Percentiles rank a stretch among this genome's conserved stretches.
Evolutionary conservation across 345 rosid genomes (phyloP).

Genomic region (Camelina hispida): DNA sequence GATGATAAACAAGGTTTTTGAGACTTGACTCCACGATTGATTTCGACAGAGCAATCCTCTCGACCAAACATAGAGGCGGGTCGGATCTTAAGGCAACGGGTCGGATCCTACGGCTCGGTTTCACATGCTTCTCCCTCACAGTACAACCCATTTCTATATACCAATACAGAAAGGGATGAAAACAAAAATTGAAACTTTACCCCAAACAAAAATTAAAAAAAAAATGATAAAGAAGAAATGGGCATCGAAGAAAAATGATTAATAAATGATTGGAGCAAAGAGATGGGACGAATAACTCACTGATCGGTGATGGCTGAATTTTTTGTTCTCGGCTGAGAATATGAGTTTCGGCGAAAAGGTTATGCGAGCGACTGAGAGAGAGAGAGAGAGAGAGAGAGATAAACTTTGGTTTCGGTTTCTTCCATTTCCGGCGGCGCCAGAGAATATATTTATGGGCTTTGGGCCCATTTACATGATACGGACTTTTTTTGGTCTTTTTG

Average conservation of each 20-base stretch:
- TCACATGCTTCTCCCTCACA: conserved; percentile 63
- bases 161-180: neutral
- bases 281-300: conserved; percentile 17
- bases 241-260: neutral
- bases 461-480: neutral
- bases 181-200: neutral
- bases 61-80: conserved; percentile 53
- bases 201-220: neutral
- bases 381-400: neutral
- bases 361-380: conserved; percentile 4
- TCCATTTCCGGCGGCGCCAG: conserved; percentile 32
- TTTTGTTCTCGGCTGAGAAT: conserved; percentile 23
- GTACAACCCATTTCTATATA: conserved; percentile 59
- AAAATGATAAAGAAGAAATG: conserved; percentile 4
- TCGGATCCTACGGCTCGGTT: conserved; percentile 57
- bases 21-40: conserved; percentile 64
- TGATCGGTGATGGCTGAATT: conserved; percentile 32
- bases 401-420: conserved; percentile 26
- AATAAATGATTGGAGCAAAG: neutral
- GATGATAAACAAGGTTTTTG: conserved; percentile 58
- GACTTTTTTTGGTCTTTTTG: neutral
- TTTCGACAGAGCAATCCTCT: conserved; percentile 49
- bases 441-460: conserved; percentile 33
- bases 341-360: conserved; percentile 33
- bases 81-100: conserved; percentile 48